phyloP scores from a whole-genome alignment of 176 grass and related monocot species.

The Pharus latifolius region DNA sequence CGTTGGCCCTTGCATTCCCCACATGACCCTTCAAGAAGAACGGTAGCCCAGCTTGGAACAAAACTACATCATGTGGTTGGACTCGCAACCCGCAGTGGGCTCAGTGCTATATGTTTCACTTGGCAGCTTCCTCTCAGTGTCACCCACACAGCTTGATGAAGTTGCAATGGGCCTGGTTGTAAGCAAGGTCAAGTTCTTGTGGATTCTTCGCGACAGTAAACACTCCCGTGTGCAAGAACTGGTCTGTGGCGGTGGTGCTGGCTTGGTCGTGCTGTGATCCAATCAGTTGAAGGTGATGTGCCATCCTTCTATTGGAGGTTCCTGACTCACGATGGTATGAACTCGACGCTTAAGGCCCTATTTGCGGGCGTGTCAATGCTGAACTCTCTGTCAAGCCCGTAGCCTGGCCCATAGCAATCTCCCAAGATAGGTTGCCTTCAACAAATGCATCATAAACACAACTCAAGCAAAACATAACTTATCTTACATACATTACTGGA shows the following conservation, averaged over 20 bases:
- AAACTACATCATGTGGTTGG: slow-evolving; percentile 26
- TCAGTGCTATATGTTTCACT: slow-evolving; percentile 37
- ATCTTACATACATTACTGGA: too few relatives aligned
- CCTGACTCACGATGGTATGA: slow-evolving; percentile 49
- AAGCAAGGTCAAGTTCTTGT: slow-evolving; percentile 30
- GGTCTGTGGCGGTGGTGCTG: background rate
- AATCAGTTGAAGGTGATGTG: slow-evolving; percentile 32
- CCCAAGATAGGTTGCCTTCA: too few relatives aligned
- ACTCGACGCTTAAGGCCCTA: slow-evolving; percentile 30
- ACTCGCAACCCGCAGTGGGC: slow-evolving; percentile 4
- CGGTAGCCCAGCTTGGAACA: background rate
- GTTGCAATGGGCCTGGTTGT: slow-evolving; percentile 7
- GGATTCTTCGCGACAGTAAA: slow-evolving; percentile 20
- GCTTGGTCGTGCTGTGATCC: slow-evolving; percentile 23
- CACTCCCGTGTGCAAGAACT: background rate
- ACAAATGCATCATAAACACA: too few relatives aligned
- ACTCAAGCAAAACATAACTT: too few relatives aligned
- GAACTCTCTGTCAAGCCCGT: too few relatives aligned
- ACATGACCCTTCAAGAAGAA: background rate
- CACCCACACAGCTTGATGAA: slow-evolving; percentile 19
- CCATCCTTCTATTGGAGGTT: slow-evolving; percentile 26
- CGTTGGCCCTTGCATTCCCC: slow-evolving; percentile 20
- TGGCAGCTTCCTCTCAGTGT: slow-evolving; percentile 47
- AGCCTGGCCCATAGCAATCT: too few relatives aligned
- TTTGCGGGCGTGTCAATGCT: slow-evolving; percentile 34